Evolutionary conservation across 768 basidiomycete species (phyloP), one percentile per base, ranked within the genome.

Genomic region (Lactifluus volemus): DNA sequence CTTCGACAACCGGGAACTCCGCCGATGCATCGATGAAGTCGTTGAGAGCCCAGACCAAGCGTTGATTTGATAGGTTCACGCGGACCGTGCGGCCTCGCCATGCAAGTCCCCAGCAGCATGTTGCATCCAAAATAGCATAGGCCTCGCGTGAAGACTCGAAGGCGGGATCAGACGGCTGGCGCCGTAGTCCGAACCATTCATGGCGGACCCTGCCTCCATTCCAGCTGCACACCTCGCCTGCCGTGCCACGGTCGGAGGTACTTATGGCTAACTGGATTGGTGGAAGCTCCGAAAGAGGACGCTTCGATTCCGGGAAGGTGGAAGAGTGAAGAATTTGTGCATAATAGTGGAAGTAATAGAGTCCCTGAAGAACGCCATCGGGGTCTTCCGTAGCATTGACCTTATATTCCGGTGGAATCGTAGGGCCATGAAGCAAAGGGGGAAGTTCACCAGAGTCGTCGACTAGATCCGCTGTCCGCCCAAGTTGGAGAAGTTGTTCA

Each of bases 71-170:
- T 29, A 63, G 21, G 21, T 41, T 50, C 11, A 65, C 58, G 50
- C 58, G 58, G 29, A 65, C 64, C 15, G 58, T 57, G 39, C 58
- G 48, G 17, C 61, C 61, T 38, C 36, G 58, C 64, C 64, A 65
- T 32, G 38, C 15, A 38, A 47, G 58, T 14, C 57, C 64, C 58
- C 61, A 65, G 49, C 64, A 65, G 42, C 53, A 57, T 19, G 64
- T 56, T 39, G 64, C 64, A 45, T 65, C 61, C 32, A 65, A 44
- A 42, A 63, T 19, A 3, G 64, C 61, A 58, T 65, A 59, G n/a
- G 53, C 55, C 55, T 59, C 61, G 34, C 64, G 64, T 36, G 48
- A 49, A 5, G 50, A 49, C 15, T 32, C 58, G 51, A 55, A 53
- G 10, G 57, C 55, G 41, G 49, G 48, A 48, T 45, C 52, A 19